Percentiles rank a stretch among this genome's conserved stretches.
Conservation (phyloP, 2,329 filamentous ascomycete species). For the Nigrospora oryzae region DNA sequence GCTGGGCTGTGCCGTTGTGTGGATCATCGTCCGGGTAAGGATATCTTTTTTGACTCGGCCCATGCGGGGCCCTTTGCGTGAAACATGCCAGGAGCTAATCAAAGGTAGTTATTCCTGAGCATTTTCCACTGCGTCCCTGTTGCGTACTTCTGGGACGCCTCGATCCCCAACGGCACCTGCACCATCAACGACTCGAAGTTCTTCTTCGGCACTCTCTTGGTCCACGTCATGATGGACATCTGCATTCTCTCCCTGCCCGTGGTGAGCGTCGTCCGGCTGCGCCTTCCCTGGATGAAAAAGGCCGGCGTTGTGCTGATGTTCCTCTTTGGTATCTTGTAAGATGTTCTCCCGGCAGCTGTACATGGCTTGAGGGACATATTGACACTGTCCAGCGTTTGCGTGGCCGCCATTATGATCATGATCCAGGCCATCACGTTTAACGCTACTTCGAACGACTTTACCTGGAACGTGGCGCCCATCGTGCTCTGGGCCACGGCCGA, state of each 20-base stretch:
- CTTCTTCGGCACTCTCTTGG: constrained; percentile 11
- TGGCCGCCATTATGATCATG: constrained; percentile 1
- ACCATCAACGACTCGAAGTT: constrained; percentile 10
- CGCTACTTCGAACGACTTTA: background rate
- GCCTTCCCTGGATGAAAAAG: constrained; percentile 1
- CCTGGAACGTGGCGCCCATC: too few species aligned
- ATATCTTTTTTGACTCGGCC: too few species aligned
- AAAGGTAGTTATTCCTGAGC: constrained; percentile 8
- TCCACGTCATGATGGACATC: constrained; percentile 11
- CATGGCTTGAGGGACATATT: background rate
- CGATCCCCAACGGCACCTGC: constrained; percentile 7
- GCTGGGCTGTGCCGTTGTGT: too few species aligned
- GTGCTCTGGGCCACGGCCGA: too few species aligned
- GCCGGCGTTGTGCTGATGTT: constrained; percentile 3
- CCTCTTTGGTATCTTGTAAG: constrained; percentile 4
- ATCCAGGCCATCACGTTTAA: constrained; percentile 1
- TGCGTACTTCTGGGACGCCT: constrained; percentile 10
- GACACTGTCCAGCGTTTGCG: background rate
- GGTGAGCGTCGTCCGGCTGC: constrained; percentile 8
- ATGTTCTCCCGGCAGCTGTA: background rate
- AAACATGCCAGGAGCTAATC: background rate
- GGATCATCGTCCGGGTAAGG: too few species aligned
- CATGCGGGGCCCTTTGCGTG: too few species aligned
- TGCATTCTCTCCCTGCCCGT: constrained; percentile 9
- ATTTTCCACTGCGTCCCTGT: constrained; percentile 16